Percentiles rank a stretch among this genome's conserved stretches.
These are phyloP conservation scores for Aspergillus tubingensis DNA, from an alignment of 2,329 filamentous ascomycete species.

Conservation along the genomic window DNA sequence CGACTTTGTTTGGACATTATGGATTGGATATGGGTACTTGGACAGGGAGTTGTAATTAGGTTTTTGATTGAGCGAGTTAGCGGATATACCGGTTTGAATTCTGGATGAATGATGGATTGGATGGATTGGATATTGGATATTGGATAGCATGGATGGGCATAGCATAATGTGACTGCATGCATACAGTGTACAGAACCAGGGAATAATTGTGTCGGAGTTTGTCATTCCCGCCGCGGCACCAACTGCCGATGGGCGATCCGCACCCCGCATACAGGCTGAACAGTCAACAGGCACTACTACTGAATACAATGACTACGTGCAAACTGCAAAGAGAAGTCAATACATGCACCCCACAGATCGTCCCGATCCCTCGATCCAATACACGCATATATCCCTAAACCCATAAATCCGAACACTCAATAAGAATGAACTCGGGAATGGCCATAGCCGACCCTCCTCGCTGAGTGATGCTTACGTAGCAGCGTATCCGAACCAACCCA, in stretches of 20 bases:
- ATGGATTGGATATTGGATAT: too few relatives aligned
- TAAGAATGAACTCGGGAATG: background rate
- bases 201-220: background rate
- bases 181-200: background rate
- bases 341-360: background rate
- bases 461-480: conserved; percentile 8
- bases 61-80: conserved; percentile 25
- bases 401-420: too few relatives aligned
- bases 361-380: too few relatives aligned
- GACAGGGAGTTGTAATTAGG: conserved; percentile 15
- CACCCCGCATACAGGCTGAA: background rate
- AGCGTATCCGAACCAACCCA: background rate
- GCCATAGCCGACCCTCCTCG: conserved; percentile 1
- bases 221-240: background rate
- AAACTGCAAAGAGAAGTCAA: too few relatives aligned
- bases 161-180: too few relatives aligned
- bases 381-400: too few relatives aligned
- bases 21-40: background rate
- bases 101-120: background rate
- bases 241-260: background rate
- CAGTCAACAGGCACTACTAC: too few relatives aligned
- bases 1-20: too few relatives aligned
- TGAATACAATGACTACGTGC: too few relatives aligned
- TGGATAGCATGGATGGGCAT: background rate
- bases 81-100: conserved; percentile 25